Conservation (phyloP, 2,329 filamentous ascomycete genomes). For the Thielaviopsis populi region DNA sequence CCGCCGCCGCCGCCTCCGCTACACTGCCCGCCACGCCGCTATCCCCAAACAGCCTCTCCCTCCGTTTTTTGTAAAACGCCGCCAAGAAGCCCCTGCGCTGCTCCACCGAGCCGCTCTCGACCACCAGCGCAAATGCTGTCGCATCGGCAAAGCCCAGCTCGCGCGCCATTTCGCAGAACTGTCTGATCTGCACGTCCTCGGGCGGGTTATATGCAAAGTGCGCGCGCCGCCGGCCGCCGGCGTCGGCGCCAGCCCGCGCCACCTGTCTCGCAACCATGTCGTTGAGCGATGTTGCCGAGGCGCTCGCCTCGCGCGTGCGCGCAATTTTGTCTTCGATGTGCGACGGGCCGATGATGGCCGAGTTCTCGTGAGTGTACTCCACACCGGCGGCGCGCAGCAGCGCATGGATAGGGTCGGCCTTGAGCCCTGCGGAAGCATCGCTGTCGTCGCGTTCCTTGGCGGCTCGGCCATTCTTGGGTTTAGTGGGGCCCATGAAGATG, state of each 20-base stretch:
- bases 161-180: slow-evolving; percentile 83
- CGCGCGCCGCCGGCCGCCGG: slow-evolving; percentile 19
- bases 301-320: slow-evolving; percentile 51
- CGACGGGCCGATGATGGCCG: slow-evolving; percentile 84
- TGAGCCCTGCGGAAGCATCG: slow-evolving; percentile 29
- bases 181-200: slow-evolving; percentile 55
- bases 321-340: slow-evolving; percentile 79
- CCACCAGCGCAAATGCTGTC: slow-evolving; percentile 74
- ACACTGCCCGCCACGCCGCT: slow-evolving; percentile 10
- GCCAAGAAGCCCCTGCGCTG: slow-evolving; percentile 65
- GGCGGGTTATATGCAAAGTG: slow-evolving; percentile 53
- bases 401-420: slow-evolving; percentile 66
- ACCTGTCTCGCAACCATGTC: slow-evolving; percentile 19
- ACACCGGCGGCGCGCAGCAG: slow-evolving; percentile 81
- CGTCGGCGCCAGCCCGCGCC: too few relatives aligned
- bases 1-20: slow-evolving; percentile 8
- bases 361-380: slow-evolving; percentile 91
- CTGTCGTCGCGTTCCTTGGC: slow-evolving; percentile 20
- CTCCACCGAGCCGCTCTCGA: slow-evolving; percentile 81
- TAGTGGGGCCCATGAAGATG: neutral
- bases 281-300: slow-evolving; percentile 22
- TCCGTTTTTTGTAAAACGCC: slow-evolving; percentile 58
- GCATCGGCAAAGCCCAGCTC: slow-evolving; percentile 61
- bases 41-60: slow-evolving; percentile 32
- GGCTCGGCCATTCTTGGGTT: neutral